These are phyloP conservation scores for Coriolopsis trogii DNA, from an alignment of 1,284 basidiomycete species.

Conservation along the genomic window DNA sequence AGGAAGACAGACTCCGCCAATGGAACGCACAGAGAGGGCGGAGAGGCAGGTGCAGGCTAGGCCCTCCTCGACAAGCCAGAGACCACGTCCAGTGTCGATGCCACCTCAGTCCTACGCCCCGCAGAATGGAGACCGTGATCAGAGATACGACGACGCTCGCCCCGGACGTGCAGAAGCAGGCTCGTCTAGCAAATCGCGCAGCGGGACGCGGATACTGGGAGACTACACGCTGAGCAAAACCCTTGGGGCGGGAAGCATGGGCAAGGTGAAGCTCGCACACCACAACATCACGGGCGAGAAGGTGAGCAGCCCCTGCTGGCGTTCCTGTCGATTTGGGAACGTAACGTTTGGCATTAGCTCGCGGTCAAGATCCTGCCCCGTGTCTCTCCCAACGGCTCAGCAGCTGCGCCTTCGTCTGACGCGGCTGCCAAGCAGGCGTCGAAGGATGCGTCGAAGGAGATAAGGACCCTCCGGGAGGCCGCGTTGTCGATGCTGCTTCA, in stretches of 20 bases:
- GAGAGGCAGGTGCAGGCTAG: slow-evolving; percentile 29
- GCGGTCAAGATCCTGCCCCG: slow-evolving; percentile 99
- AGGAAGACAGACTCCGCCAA: slow-evolving; percentile 10
- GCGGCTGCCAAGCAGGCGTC: slow-evolving; percentile 79
- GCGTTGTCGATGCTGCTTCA: slow-evolving; percentile 93
- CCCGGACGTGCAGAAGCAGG: slow-evolving; percentile 34
- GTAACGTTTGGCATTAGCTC: slow-evolving; percentile 53
- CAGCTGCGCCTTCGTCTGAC: slow-evolving; percentile 51
- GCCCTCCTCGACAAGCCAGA: slow-evolving; percentile 34
- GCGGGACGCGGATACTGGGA: slow-evolving; percentile 74
- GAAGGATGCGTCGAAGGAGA: slow-evolving; percentile 96
- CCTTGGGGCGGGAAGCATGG: slow-evolving; percentile 97
- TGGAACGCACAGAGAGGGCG: slow-evolving; percentile 15
- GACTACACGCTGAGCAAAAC: slow-evolving; percentile 98
- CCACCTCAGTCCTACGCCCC: slow-evolving; percentile 56
- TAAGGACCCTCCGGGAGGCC: slow-evolving; percentile 94
- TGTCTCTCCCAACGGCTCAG: slow-evolving; percentile 54
- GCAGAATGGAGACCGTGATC: slow-evolving; percentile 30
- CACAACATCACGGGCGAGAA: slow-evolving; percentile 92
- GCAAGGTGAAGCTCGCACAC: slow-evolving; percentile 96
- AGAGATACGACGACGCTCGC: slow-evolving; percentile 34
- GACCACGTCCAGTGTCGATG: slow-evolving; percentile 69
- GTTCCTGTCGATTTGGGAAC: not conserved
- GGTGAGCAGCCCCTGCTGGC: slow-evolving; percentile 47
- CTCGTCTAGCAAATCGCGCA: slow-evolving; percentile 38